A percentile compares a stretch with the other conserved stretches of the same genome.
phyloP scores from a whole-genome alignment of 768 basidiomycete genomes.

The Leccinum longicurvipes region DNA sequence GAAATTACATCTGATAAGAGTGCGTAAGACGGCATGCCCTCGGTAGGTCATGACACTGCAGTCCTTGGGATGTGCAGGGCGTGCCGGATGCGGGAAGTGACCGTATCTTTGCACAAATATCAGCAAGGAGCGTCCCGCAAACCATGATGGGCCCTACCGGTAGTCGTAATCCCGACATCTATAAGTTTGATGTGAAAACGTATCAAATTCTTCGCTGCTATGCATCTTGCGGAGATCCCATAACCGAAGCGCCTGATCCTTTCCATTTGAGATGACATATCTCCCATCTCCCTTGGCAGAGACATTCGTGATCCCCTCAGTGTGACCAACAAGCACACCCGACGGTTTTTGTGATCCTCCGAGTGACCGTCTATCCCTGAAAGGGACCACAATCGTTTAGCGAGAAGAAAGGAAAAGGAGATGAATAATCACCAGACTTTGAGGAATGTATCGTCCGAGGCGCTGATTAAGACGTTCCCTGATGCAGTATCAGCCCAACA shows the following conservation, averaged over 20 bases:
- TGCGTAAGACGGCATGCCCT: slow-evolving; percentile 86
- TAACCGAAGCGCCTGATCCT: slow-evolving; percentile 87
- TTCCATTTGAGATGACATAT: slow-evolving; percentile 93
- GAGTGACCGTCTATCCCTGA: slow-evolving; percentile 52
- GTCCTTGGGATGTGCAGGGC: slow-evolving; percentile 74
- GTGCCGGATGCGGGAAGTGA: slow-evolving; percentile 60
- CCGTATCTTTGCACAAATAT: slow-evolving; percentile 45
- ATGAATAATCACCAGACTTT: slow-evolving; percentile 81
- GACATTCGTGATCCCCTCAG: slow-evolving; percentile 93
- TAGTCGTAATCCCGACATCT: slow-evolving; percentile 74
- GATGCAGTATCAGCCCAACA: slow-evolving; percentile 94
- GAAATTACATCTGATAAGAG: slow-evolving; percentile 95
- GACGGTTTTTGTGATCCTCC: slow-evolving; percentile 66
- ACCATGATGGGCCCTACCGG: slow-evolving; percentile 47
- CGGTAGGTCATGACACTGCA: slow-evolving; percentile 95
- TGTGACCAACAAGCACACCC: slow-evolving; percentile 92
- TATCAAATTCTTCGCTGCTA: slow-evolving; percentile 63
- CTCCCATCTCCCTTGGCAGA: slow-evolving; percentile 96
- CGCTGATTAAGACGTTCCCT: slow-evolving; percentile 92
- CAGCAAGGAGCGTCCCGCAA: slow-evolving; percentile 4
- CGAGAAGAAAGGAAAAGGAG: neutral
- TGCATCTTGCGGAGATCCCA: slow-evolving; percentile 97
- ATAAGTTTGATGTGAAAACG: slow-evolving; percentile 46
- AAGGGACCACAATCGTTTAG: neutral
- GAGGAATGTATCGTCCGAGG: slow-evolving; percentile 89